These are phyloP conservation scores for Thelonectria blattea DNA, from an alignment of 2,329 filamentous ascomycete species.

Conservation along the genomic window DNA sequence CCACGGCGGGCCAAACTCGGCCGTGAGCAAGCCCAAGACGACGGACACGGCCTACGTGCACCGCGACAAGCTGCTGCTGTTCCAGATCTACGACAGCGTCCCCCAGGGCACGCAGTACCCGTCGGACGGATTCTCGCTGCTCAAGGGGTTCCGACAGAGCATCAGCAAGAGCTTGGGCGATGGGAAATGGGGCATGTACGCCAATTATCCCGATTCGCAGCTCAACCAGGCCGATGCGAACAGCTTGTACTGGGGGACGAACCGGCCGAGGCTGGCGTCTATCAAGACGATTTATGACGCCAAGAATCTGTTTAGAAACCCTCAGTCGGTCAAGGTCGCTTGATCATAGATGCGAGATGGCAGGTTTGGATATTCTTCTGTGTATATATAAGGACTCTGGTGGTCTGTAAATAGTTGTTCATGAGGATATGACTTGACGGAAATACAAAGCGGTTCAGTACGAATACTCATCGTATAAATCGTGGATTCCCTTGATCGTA, in stretches of 20 bases:
- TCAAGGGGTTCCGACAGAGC: conserved; percentile 44
- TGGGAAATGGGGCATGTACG: conserved; percentile 48
- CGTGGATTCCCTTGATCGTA: not conserved
- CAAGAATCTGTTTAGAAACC: conserved; percentile 47
- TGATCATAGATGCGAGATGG: not conserved
- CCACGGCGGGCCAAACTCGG: conserved; percentile 45
- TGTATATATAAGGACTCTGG: not conserved
- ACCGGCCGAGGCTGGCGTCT: conserved; percentile 41
- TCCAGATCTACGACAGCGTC: conserved; percentile 55
- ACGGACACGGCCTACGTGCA: conserved; percentile 47
- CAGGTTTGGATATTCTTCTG: not conserved
- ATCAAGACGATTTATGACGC: conserved; percentile 47
- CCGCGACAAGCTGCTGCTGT: conserved; percentile 55
- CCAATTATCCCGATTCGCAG: conserved; percentile 50
- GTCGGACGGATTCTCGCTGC: conserved; percentile 41
- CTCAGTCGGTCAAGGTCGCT: conserved; percentile 38
- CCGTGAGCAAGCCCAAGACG: conserved; percentile 41
- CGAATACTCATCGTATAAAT: not conserved
- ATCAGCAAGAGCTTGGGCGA: conserved; percentile 38
- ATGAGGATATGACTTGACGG: not conserved
- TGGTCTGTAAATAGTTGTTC: not conserved
- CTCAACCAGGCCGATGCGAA: conserved; percentile 43
- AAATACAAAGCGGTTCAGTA: not conserved
- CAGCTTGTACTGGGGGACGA: conserved; percentile 46
- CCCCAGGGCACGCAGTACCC: conserved; percentile 38